Evolutionary conservation across 176 grass and related monocot species (phyloP).

Genomic region (Oryza meyeriana): DNA sequence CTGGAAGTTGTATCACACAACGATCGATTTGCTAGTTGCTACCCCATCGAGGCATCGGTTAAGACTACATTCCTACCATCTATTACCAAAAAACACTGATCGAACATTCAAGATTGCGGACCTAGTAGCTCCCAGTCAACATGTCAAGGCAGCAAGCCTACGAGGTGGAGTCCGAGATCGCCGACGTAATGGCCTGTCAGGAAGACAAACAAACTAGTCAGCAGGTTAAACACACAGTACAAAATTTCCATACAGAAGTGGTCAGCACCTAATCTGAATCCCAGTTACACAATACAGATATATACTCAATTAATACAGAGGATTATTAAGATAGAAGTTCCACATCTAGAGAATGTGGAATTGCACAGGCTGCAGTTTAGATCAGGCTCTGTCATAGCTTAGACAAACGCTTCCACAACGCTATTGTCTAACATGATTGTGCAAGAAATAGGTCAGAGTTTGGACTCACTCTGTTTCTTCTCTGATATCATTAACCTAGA

Average conservation of each 20-base stretch:
- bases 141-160: constrained; percentile 35
- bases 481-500: not conserved
- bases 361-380: not conserved
- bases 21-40: not conserved
- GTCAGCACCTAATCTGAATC: not conserved
- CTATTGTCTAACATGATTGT: not conserved
- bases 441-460: not conserved
- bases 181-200: constrained; percentile 28
- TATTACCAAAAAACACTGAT: not conserved
- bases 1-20: not conserved
- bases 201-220: constrained; percentile 11
- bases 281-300: not conserved
- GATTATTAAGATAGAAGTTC: not conserved
- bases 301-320: not conserved
- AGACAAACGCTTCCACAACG: not conserved
- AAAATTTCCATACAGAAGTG: not conserved
- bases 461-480: not conserved
- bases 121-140: constrained; percentile 1
- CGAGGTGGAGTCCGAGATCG: constrained; percentile 47
- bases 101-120: not conserved
- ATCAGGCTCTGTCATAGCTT: not conserved
- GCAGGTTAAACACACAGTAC: not conserved
- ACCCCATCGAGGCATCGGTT: not conserved
- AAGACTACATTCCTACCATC: not conserved
- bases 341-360: not conserved